A percentile compares a stretch with the other conserved stretches of the same genome.
Evolutionary conservation across 371 early-diverging fungal genomes (phyloP).

Genomic region (Apophysomyces elegans): DNA sequence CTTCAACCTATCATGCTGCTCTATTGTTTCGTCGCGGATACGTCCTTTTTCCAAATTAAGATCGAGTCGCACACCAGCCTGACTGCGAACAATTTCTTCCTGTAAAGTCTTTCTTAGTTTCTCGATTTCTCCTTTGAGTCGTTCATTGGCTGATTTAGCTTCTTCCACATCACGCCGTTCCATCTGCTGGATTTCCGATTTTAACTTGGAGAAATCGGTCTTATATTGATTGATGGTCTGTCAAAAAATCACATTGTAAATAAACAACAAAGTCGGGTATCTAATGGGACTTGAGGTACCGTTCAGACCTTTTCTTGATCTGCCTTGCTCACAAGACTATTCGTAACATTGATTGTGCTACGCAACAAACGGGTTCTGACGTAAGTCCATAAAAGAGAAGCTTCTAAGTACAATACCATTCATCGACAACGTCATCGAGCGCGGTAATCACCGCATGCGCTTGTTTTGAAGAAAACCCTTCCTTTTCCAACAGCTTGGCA

Average conservation of each 20-base stretch:
- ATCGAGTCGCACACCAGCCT: slow-evolving; percentile 89
- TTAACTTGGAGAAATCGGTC: slow-evolving; percentile 87
- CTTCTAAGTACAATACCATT: slow-evolving; percentile 59
- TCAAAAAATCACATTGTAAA: too few species aligned
- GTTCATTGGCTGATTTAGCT: slow-evolving; percentile 83
- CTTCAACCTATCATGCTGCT: slow-evolving; percentile 81
- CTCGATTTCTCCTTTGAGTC: slow-evolving; percentile 79
- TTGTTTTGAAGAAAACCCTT: slow-evolving; percentile 77
- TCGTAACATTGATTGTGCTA: slow-evolving; percentile 63
- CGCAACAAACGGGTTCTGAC: background rate
- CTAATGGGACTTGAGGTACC: too few species aligned
- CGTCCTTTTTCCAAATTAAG: slow-evolving; percentile 90
- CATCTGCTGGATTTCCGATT: slow-evolving; percentile 85
- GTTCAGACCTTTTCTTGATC: slow-evolving; percentile 77
- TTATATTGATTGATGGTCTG: slow-evolving; percentile 82
- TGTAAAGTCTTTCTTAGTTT: slow-evolving; percentile 79
- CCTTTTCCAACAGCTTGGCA: slow-evolving; percentile 71
- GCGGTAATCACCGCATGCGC: slow-evolving; percentile 81
- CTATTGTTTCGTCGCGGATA: slow-evolving; percentile 83
- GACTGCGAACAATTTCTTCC: slow-evolving; percentile 88
- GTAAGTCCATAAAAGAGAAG: background rate
- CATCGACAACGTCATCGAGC: slow-evolving; percentile 76
- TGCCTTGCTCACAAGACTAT: slow-evolving; percentile 75
- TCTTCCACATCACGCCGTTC: slow-evolving; percentile 89
- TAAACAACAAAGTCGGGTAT: too few species aligned